Base-by-base conservation (phyloP, 164 flowering plant species). In the Cinnamomum micranthum region DNA sequence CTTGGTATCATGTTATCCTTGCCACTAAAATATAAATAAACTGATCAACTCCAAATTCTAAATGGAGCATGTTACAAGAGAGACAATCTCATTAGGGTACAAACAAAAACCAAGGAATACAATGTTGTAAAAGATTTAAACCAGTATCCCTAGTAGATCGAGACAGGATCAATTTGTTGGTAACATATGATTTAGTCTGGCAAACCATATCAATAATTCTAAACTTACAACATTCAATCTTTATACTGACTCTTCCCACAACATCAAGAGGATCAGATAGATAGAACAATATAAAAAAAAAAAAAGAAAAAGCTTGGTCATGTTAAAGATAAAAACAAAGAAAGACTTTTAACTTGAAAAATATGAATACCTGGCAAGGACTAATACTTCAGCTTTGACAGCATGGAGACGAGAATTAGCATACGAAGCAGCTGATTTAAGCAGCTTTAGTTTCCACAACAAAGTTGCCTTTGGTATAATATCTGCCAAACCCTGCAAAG, bases 341-440 rank as follows among this genome's bases (percentile, higher is more conserved):
- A 7, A 7, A 35, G 15, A 17, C 14, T 52, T 15, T 27, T 23
- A 19, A 60, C 58, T 33, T 28, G 41, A 3, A 27, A 41, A 52
- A 50, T 62, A 28, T 47, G 69, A 33, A 64, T 55, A 95, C 99
- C 99, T 92, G 62, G 94, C 95, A 64, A 95, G 91, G 73, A 95
- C 84, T 65, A 95, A 91, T 60, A 95, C 98, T 88, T 95, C 95
- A 74, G 98, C 98, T 83, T 87, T 92, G 70, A 95, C 87, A 72
- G 98, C 95, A 86, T 95, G 99, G 47, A 95, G 96, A 73, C 97
- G 99, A 65, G 99, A 95, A 85, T 95, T 95, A 70, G 96, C 84
- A 85, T 93, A 95, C 65, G 90, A 87, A 77, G 99, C 86, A 76
- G 87, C 99, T 65, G 92, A 81, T 77, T 84, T 88, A 19, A 95